These are phyloP conservation scores for Antrodiella citrinella DNA, from an alignment of 768 basidiomycete species.

Conservation along the genomic window DNA sequence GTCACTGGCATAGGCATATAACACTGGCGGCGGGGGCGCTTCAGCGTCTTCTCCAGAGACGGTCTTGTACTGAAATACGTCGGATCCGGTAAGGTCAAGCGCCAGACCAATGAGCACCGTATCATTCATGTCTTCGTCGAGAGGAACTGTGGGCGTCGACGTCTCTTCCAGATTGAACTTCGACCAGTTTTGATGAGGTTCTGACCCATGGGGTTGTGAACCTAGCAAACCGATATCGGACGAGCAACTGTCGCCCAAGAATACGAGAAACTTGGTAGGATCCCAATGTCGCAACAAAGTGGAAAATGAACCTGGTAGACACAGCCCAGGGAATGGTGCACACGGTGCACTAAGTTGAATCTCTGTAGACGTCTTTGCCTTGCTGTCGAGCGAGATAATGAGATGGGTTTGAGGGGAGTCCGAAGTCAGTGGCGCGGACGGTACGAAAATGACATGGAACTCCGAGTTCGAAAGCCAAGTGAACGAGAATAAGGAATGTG, in stretches of 20 bases:
- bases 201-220: too few relatives aligned
- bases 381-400: slow-evolving; percentile 33
- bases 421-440: slow-evolving; percentile 30
- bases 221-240: slow-evolving; percentile 43
- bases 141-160: slow-evolving; percentile 50
- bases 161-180: slow-evolving; percentile 41
- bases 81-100: slow-evolving; percentile 51
- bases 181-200: slow-evolving; percentile 31
- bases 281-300: slow-evolving; percentile 36
- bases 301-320: slow-evolving; percentile 36
- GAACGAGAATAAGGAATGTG: slow-evolving; percentile 39
- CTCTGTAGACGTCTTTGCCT: slow-evolving; percentile 29
- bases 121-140: slow-evolving; percentile 63
- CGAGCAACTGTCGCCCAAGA: slow-evolving; percentile 43
- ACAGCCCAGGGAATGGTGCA: slow-evolving; percentile 36
- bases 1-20: slow-evolving; percentile 74
- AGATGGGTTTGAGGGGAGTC: slow-evolving; percentile 36
- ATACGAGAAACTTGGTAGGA: slow-evolving; percentile 32
- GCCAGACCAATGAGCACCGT: slow-evolving; percentile 60
- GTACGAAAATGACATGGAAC: slow-evolving; percentile 58
- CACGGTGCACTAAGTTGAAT: slow-evolving; percentile 32
- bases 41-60: slow-evolving; percentile 34
- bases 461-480: slow-evolving; percentile 66
- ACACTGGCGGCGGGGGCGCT: slow-evolving; percentile 46
- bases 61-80: slow-evolving; percentile 28